Evolutionary conservation across 225 moss, liverwort and hornwort species (phyloP), one percentile per base, ranked within the genome.

Genomic region (Rhytidiadelphus loreus): DNA sequence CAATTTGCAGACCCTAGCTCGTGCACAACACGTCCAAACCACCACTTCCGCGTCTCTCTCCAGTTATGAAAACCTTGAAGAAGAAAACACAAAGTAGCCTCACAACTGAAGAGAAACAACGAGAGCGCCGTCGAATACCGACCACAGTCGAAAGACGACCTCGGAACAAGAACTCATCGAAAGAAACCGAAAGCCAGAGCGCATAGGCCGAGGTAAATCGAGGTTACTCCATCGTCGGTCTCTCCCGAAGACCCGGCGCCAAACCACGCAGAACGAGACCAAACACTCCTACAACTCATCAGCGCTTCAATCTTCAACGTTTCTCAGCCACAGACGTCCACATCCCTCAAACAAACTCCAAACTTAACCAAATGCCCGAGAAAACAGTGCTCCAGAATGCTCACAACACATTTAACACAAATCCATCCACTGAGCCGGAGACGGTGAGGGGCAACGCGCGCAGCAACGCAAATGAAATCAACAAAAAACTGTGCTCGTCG

Each of bases 1-100:
- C 76, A 89, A 87, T 68, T 79, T 22, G 53, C 80, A 87, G 88
- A 89, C 90, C 90, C 92, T 90, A 90, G 87, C 84, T 63, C 83
- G 16, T 23, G 57, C 72, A 58, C 57, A 41, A 32, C 66, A 16
- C 70, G 64, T 74, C 61, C 53, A 56, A 61, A 84, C 55, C 73
- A 80, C 80, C 79, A 80, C 81, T n/a, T 76, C 35, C 68, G 35
- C 68, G 81, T 81, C 83, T 88, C 87, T 16, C 78, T 25, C 64
- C 89, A 71, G 61, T 13, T 43, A 24, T 8, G 15, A 50, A 83
- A 88, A 10, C 37, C 62, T 48, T 35, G 48, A 53, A 77, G 48
- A 60, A 77, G 55, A 44, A 25, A 59, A 73, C 59, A 30, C 57
- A 39, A 30, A 65, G 60, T 62, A 24, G 11, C 69, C 56, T 86